Evolutionary conservation across 1,139 yeast genomes (phyloP).

Genomic region (Saccharomycopsis crataegensis): DNA sequence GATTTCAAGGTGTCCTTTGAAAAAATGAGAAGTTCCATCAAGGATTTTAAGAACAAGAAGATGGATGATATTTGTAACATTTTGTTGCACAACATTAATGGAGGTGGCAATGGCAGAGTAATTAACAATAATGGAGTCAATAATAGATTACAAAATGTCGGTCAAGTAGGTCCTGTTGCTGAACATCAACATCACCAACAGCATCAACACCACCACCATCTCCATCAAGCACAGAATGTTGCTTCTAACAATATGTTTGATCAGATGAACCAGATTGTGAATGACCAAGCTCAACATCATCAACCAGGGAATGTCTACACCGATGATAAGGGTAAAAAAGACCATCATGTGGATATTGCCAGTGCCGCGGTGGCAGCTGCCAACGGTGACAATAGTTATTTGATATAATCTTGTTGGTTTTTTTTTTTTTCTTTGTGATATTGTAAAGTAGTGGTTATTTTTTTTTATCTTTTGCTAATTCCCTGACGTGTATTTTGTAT

Average conservation of each 20-base stretch:
- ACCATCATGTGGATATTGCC: constrained; percentile 9
- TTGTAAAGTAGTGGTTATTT: no score
- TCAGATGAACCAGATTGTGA: constrained; percentile 3
- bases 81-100: constrained; percentile 5
- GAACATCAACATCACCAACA: neutral
- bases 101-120: neutral
- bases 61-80: constrained; percentile 34
- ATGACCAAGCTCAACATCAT: neutral
- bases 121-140: neutral
- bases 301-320: neutral
- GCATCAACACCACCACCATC: neutral
- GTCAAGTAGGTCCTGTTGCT: neutral
- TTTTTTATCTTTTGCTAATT: no score
- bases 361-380: constrained; percentile 17
- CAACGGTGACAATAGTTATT: neutral
- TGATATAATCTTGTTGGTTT: neutral
- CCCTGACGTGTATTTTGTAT: no score
- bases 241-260: constrained; percentile 4
- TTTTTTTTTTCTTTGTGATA: no score
- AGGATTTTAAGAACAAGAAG: constrained; percentile 33
- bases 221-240: neutral
- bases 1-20: constrained; percentile 41
- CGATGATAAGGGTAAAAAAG: constrained; percentile 7
- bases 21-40: constrained; percentile 35
- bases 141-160: neutral